Percentiles rank a stretch among this genome's conserved stretches.
Evolutionary conservation across 208 protist genomes (phyloP).

Genomic region (Leishmania turanica): DNA sequence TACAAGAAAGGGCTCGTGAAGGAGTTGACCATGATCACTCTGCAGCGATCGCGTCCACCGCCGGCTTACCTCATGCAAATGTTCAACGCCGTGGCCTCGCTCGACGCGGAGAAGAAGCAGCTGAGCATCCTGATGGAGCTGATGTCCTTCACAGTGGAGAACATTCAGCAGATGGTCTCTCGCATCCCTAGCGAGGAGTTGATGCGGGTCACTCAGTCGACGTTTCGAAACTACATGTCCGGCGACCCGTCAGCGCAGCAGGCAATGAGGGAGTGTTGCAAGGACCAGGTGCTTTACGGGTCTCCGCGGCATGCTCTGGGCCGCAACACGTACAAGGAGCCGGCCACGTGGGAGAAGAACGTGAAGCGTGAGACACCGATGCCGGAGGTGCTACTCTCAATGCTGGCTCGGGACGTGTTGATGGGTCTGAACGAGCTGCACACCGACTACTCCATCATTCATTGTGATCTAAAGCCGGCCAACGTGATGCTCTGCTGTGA

Average conservation of each 20-base stretch:
- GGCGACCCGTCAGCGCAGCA: constrained; percentile 20
- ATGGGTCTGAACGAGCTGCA: constrained; percentile 87
- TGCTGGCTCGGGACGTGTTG: constrained; percentile 97
- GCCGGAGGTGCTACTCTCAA: constrained; percentile 99
- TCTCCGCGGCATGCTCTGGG: constrained; percentile 66
- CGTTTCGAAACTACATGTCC: constrained; percentile 61
- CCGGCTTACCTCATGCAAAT: constrained; percentile 80
- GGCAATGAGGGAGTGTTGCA: constrained; percentile 36
- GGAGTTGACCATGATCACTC: constrained; percentile 85
- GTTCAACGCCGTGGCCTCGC: constrained; percentile 78
- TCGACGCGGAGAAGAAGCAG: constrained; percentile 59
- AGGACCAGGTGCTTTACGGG: constrained; percentile 45
- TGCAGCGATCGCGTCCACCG: constrained; percentile 46
- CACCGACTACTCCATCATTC: constrained; percentile 87
- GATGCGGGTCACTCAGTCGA: constrained; percentile 69
- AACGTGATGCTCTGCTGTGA: constrained; percentile 94
- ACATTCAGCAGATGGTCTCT: constrained; percentile 77
- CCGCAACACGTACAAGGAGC: constrained; percentile 55
- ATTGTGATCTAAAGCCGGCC: constrained; percentile 97
- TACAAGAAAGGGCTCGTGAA: constrained; percentile 85
- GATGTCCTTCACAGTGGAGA: constrained; percentile 84
- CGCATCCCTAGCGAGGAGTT: constrained; percentile 71
- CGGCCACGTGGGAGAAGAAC: constrained; percentile 78
- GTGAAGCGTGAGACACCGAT: constrained; percentile 98
- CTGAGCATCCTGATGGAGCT: constrained; percentile 87